phyloP scores from a whole-genome alignment of 164 flowering plant species.

The Malania oleifera region DNA sequence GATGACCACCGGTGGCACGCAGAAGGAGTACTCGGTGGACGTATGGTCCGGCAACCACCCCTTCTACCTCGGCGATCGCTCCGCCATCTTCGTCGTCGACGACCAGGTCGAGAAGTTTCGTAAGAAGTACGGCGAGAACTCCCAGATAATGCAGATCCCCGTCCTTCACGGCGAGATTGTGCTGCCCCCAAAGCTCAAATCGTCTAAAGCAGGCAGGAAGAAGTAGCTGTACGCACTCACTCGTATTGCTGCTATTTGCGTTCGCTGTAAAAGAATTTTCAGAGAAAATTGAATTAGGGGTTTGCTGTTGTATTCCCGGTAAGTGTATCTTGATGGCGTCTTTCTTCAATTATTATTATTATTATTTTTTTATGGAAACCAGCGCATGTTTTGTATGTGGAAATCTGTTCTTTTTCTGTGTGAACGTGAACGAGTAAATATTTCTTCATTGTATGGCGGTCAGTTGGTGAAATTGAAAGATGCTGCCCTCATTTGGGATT shows the following conservation, averaged over 20 bases:
- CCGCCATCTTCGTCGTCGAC: slow-evolving; percentile 40
- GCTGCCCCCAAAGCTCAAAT: slow-evolving; percentile 43
- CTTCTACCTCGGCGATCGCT: slow-evolving; percentile 57
- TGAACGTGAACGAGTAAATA: too few relatives aligned
- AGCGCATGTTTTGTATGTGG: too few relatives aligned
- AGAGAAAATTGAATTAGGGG: background rate
- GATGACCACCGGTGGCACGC: slow-evolving; percentile 80
- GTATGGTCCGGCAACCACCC: slow-evolving; percentile 93
- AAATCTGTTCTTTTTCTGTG: too few relatives aligned
- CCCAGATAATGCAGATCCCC: slow-evolving; percentile 58
- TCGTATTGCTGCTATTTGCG: background rate
- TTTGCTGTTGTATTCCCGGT: too few relatives aligned
- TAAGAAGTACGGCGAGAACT: slow-evolving; percentile 48
- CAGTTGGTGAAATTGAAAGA: too few relatives aligned
- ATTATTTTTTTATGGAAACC: background rate
- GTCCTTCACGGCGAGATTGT: slow-evolving; percentile 66
- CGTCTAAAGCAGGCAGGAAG: slow-evolving; percentile 45
- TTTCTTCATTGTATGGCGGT: too few relatives aligned
- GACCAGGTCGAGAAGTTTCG: slow-evolving; percentile 78
- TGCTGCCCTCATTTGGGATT: too few relatives aligned
- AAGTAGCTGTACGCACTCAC: slow-evolving; percentile 18
- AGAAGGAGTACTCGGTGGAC: slow-evolving; percentile 75
- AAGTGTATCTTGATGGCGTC: background rate
- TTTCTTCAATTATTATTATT: background rate
- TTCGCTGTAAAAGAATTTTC: background rate